phyloP scores from a whole-genome alignment of 2,329 filamentous ascomycete species.

The Calonectria crousiana region DNA sequence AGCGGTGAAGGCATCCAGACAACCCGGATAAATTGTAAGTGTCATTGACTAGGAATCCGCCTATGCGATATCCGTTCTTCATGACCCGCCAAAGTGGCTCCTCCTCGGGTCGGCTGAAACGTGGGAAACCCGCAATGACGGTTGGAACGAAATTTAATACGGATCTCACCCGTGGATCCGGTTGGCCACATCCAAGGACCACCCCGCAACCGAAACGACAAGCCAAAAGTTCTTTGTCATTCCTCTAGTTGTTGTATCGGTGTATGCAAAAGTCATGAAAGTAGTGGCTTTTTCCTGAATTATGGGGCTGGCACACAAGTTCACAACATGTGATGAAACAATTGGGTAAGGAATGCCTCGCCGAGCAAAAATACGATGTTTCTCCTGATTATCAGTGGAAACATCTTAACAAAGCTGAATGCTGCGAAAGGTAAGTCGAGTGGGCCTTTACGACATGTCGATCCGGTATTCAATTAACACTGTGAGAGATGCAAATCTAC shows the following conservation, averaged over 20 bases:
- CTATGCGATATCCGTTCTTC: neutral
- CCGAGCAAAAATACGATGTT: neutral
- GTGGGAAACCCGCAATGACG: neutral
- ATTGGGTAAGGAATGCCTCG: neutral
- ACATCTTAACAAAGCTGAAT: neutral
- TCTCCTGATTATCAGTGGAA: neutral
- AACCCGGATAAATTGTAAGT: neutral
- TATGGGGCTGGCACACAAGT: neutral
- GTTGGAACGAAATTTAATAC: neutral
- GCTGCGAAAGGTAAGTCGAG: neutral
- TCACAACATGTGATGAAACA: neutral
- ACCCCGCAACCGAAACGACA: neutral
- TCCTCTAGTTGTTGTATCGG: neutral
- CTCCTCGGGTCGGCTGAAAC: neutral
- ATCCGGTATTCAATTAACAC: neutral
- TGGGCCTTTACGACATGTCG: neutral
- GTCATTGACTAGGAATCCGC: neutral
- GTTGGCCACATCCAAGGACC: neutral
- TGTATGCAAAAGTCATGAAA: neutral
- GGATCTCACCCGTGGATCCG: neutral
- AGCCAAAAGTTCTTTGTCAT: neutral
- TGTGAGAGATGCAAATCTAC: neutral
- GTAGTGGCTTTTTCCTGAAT: neutral
- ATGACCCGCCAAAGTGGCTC: neutral
- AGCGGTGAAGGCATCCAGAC: neutral